Conservation (phyloP, 2,329 filamentous ascomycete genomes). For the Blastomyces silverae region DNA sequence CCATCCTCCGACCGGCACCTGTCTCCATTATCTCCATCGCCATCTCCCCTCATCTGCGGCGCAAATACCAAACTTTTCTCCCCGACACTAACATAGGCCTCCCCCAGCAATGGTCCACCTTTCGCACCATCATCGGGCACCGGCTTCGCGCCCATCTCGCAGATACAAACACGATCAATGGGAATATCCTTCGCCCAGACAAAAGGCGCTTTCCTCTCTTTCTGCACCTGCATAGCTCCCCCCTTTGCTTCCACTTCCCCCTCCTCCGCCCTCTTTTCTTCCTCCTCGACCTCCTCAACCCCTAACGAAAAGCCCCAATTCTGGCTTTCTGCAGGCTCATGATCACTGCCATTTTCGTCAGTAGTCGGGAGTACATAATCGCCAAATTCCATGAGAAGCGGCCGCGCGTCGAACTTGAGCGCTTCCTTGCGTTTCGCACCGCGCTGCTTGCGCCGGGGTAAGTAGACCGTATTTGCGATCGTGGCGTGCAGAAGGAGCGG, state of each 20-base stretch:
- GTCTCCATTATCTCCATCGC: background rate
- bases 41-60: background rate
- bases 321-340: background rate
- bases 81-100: constrained; percentile 49
- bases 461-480: constrained; percentile 77
- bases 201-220: constrained; percentile 44
- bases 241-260: constrained; percentile 15
- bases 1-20: background rate
- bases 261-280: constrained; percentile 13
- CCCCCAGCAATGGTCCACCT: constrained; percentile 44
- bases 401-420: constrained; percentile 46
- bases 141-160: constrained; percentile 78
- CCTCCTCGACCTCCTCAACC: background rate
- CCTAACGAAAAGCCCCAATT: background rate
- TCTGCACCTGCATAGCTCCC: constrained; percentile 27
- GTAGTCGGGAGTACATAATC: constrained; percentile 11
- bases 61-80: constrained; percentile 29
- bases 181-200: constrained; percentile 63
- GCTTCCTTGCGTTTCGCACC: constrained; percentile 21
- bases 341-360: background rate
- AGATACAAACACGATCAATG: constrained; percentile 69
- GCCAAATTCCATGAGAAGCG: constrained; percentile 30
- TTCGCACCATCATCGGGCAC: constrained; percentile 38
- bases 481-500: constrained; percentile 75
- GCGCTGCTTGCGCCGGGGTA: constrained; percentile 23